Evolutionary conservation across 768 basidiomycete genomes (phyloP).

Genomic region (Hygrophoropsis aurantiaca): DNA sequence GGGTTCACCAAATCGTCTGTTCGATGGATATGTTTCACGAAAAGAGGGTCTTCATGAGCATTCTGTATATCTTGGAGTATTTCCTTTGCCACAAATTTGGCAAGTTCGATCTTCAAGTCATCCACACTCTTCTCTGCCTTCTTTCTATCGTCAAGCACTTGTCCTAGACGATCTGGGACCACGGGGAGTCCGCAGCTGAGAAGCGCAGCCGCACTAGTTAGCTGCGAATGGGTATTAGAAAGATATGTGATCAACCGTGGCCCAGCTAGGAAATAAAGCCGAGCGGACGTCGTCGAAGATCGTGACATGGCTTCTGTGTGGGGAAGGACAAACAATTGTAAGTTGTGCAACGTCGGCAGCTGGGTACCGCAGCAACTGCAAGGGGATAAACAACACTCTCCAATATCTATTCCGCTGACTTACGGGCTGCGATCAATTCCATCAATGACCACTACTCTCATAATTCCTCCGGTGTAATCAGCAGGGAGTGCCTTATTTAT

Average conservation of each 20-base stretch:
- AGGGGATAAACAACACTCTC: too few relatives aligned
- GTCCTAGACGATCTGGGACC: conserved; percentile 66
- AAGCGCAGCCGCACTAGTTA: conserved; percentile 55
- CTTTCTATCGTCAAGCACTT: conserved; percentile 66
- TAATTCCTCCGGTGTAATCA: conserved; percentile 76
- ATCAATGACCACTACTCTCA: conserved; percentile 80
- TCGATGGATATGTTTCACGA: conserved; percentile 54
- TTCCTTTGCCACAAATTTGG: conserved; percentile 43
- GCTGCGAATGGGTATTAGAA: conserved; percentile 51
- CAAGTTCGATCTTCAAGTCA: conserved; percentile 70
- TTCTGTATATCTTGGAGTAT: conserved; percentile 39
- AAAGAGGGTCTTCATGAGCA: conserved; percentile 25
- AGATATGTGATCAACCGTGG: conserved; percentile 70
- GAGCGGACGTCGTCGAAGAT: conserved; percentile 59
- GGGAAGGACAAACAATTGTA: conserved; percentile 70
- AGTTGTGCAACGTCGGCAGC: conserved; percentile 70
- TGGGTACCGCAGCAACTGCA: conserved; percentile 83
- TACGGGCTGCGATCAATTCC: conserved; percentile 80
- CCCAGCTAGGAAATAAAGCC: conserved; percentile 83
- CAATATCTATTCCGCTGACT: conserved; percentile 26
- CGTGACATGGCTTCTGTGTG: conserved; percentile 67
- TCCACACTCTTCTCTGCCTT: conserved; percentile 64
- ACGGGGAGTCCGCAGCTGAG: conserved; percentile 69
- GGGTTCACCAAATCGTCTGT: conserved; percentile 60
- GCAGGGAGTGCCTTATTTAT: conserved; percentile 59